These are phyloP conservation scores for Dactylellina haptotyla DNA, from an alignment of 2,329 filamentous ascomycete genomes.

Conservation along the genomic window DNA sequence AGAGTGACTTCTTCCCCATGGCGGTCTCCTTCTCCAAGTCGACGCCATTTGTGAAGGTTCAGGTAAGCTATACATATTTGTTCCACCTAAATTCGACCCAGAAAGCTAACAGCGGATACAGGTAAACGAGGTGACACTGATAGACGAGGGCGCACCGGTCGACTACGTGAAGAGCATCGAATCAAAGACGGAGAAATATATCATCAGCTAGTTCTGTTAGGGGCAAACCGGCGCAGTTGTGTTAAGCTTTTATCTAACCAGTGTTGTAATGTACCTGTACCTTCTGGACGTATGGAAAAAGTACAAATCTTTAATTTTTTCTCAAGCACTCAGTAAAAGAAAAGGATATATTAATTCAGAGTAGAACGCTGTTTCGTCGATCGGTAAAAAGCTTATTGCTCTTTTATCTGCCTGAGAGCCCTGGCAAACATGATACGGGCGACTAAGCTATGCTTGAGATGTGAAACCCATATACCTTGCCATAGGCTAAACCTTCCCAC, in stretches of 20 bases:
- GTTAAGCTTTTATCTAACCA: slow-evolving; percentile 16
- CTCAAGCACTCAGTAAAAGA: no score
- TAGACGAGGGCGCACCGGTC: slow-evolving; percentile 81
- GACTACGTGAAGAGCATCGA: slow-evolving; percentile 84
- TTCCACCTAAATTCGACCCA: no score
- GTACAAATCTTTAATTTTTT: slow-evolving; percentile 38
- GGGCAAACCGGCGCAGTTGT: background rate
- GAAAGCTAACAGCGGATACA: slow-evolving; percentile 58
- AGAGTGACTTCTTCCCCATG: slow-evolving; percentile 99
- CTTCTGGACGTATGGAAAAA: slow-evolving; percentile 52
- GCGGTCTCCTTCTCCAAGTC: slow-evolving; percentile 86
- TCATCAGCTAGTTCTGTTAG: slow-evolving; percentile 72
- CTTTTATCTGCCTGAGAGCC: background rate
- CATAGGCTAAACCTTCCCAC: slow-evolving; percentile 7
- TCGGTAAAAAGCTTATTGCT: background rate
- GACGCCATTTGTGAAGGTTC: slow-evolving; percentile 87
- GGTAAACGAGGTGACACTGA: slow-evolving; percentile 75
- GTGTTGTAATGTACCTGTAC: slow-evolving; percentile 45
- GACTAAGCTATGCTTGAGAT: background rate
- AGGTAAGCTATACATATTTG: slow-evolving; percentile 74
- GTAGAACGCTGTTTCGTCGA: background rate
- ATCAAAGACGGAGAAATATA: slow-evolving; percentile 78
- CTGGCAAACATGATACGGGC: background rate
- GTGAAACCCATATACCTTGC: background rate
- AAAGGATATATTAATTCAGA: background rate